phyloP scores from a whole-genome alignment of 2,329 filamentous ascomycete species.

The Paracoccidioides lutzii region DNA sequence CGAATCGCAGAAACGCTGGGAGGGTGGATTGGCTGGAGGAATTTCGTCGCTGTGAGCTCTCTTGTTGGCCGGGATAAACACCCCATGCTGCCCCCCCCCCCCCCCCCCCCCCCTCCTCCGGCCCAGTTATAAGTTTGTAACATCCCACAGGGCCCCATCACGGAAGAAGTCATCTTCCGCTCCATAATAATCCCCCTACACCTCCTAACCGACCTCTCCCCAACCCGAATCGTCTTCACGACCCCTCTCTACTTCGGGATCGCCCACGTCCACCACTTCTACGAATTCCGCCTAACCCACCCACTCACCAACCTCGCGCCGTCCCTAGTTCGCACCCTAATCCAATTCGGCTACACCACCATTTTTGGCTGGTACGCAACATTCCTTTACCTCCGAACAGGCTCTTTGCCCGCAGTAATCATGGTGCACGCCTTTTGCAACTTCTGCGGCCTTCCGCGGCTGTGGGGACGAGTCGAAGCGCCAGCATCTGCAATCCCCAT shows the following conservation, averaged over 20 bases:
- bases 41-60: constrained; percentile 63
- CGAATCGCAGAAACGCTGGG: constrained; percentile 48
- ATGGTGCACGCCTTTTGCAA: constrained; percentile 83
- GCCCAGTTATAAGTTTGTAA: constrained; percentile 5
- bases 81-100: too few relatives aligned
- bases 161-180: constrained; percentile 89
- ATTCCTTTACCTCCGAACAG: constrained; percentile 76
- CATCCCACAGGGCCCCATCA: constrained; percentile 57
- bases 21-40: constrained; percentile 75
- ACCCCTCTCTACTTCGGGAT: constrained; percentile 85
- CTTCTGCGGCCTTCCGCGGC: constrained; percentile 70
- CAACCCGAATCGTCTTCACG: constrained; percentile 55
- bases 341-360: constrained; percentile 84
- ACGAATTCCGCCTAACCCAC: constrained; percentile 78
- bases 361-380: constrained; percentile 88
- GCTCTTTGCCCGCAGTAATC: constrained; percentile 63
- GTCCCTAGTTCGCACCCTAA: constrained; percentile 56
- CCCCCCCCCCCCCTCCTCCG: constrained; percentile 9
- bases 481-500: constrained; percentile 9
- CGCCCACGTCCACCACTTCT: constrained; percentile 89
- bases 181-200: constrained; percentile 74
- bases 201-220: constrained; percentile 51
- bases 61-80: neutral
- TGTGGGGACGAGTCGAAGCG: constrained; percentile 65
- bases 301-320: constrained; percentile 52